Conservation (phyloP, 768 basidiomycete genomes). For the Hypsizygus marmoreus region DNA sequence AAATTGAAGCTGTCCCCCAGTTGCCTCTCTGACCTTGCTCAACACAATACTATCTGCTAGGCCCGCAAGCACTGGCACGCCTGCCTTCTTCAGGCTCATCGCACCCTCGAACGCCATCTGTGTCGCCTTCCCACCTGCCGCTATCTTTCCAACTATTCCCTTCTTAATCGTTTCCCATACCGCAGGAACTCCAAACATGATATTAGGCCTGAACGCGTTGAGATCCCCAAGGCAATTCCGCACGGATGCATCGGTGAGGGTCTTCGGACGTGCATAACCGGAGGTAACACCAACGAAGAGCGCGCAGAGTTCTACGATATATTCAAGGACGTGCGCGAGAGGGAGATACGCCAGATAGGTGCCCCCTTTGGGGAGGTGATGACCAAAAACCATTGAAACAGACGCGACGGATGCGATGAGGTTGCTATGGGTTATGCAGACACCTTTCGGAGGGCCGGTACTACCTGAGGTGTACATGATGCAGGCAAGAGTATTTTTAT, state of each 20-base stretch:
- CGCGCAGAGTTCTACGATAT: conserved; percentile 83
- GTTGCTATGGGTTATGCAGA: conserved; percentile 85
- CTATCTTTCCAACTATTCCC: conserved; percentile 84
- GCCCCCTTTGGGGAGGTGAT: conserved; percentile 61
- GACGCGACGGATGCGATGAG: conserved; percentile 83
- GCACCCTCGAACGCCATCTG: conserved; percentile 82
- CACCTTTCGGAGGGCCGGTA: conserved; percentile 94
- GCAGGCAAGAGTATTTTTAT: conserved; percentile 45
- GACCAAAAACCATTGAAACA: conserved; percentile 70
- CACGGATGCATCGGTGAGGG: conserved; percentile 89
- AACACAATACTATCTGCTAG: conserved; percentile 80
- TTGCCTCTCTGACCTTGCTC: conserved; percentile 74
- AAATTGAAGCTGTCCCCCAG: conserved; percentile 84
- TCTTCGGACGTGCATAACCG: conserved; percentile 94
- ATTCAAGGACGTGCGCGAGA: conserved; percentile 94
- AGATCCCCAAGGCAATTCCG: conserved; percentile 88
- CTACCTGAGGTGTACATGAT: conserved; percentile 83
- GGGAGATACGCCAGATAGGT: conserved; percentile 90
- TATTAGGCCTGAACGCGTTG: conserved; percentile 75
- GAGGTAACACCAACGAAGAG: conserved; percentile 76
- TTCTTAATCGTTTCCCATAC: conserved; percentile 98
- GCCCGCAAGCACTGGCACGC: conserved; percentile 62
- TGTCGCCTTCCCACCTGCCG: conserved; percentile 64
- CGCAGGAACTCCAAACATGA: conserved; percentile 94
- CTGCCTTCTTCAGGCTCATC: conserved; percentile 70